Conservation (phyloP, 164 flowering plant genomes). For the Magnolia sinica region DNA sequence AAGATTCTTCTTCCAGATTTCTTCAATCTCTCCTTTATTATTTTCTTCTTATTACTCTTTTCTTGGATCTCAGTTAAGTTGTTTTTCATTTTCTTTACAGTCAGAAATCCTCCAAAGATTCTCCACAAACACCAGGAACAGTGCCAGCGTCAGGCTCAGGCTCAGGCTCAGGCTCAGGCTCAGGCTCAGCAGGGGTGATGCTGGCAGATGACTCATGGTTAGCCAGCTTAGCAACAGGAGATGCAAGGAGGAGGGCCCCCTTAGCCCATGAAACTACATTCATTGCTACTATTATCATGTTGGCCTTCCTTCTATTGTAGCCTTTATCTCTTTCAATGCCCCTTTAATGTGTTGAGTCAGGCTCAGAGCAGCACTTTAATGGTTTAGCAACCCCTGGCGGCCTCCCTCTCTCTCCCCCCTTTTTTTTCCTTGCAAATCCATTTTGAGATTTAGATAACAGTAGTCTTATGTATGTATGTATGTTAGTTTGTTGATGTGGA, state of each 20-base stretch:
- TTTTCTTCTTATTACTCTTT: not conserved
- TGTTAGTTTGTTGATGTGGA: slow-evolving; percentile 1
- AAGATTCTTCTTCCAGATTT: not conserved
- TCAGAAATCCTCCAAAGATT: slow-evolving; percentile 43
- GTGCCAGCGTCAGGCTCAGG: slow-evolving; percentile 13
- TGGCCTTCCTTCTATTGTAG: slow-evolving; percentile 19
- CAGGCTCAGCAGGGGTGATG: slow-evolving; percentile 14
- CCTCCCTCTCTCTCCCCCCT: no score
- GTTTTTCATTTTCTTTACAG: slow-evolving; percentile 19
- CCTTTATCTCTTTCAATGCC: not conserved
- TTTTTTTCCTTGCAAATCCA: not conserved
- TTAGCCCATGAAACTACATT: slow-evolving; percentile 16
- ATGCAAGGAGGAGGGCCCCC: slow-evolving; percentile 17
- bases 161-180: slow-evolving; percentile 6
- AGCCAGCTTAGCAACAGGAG: slow-evolving; percentile 34
- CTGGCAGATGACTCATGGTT: slow-evolving; percentile 30
- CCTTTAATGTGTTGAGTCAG: not conserved
- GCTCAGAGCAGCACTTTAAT: not conserved
- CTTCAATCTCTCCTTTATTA: not conserved
- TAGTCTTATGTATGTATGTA: not conserved
- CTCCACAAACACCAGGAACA: slow-evolving; percentile 9
- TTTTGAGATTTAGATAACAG: slow-evolving; percentile 3
- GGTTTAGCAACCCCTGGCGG: not conserved
- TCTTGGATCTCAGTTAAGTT: not conserved
- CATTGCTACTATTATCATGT: slow-evolving; percentile 19